Evolutionary conservation across 2,329 filamentous ascomycete species (phyloP), one percentile per base, ranked within the genome.

Genomic region (Bipolaris oryzae): DNA sequence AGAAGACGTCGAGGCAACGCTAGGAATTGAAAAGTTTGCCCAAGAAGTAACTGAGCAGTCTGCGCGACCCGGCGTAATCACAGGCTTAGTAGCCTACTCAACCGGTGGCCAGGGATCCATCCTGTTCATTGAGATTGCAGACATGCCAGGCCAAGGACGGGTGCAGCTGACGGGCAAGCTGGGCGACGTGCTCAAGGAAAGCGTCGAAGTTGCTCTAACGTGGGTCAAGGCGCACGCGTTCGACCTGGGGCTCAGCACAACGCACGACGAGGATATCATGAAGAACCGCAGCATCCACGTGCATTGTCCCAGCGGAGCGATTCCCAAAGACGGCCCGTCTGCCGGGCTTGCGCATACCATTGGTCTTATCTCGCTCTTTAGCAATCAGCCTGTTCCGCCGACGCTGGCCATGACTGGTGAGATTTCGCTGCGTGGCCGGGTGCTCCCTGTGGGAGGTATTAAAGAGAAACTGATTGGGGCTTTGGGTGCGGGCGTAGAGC

Each of bases 381-480:
- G 87, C 9, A 90, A 89, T 58, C 92, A 92, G 70, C 82, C 90
- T 23, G 93, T 99, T 3, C 91, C 94, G 38, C 91, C 94, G 0
- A 92, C 90, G 3, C 88, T 99, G 76, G 95, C 95, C 41, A 99
- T 99, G 95, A 99, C 95, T 0, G 87, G 87, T 7, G 87, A 89
- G 70, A 79, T 89, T 60, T 92, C 90, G 54, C 85, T 99, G 23
- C 86, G 95, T 39, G 95, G 95, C 20, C 87, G 92, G 63, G 90
- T 99, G 54, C 91, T 95, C 78, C 92, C 94, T 23, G 95, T 99
- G 34, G 95, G 95, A 50, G 95, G 95, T 16, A 98, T 99, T 80
- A 97, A 98, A 79, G 94, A 99, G 85, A 99, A 99, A 78, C 83
- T 98, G 50, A 98, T 99, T 72, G 95, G 95, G 20, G 95, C 95